Evolutionary conservation across 2,329 filamentous ascomycete genomes (phyloP).

Genomic region (Exophiala viscosa): DNA sequence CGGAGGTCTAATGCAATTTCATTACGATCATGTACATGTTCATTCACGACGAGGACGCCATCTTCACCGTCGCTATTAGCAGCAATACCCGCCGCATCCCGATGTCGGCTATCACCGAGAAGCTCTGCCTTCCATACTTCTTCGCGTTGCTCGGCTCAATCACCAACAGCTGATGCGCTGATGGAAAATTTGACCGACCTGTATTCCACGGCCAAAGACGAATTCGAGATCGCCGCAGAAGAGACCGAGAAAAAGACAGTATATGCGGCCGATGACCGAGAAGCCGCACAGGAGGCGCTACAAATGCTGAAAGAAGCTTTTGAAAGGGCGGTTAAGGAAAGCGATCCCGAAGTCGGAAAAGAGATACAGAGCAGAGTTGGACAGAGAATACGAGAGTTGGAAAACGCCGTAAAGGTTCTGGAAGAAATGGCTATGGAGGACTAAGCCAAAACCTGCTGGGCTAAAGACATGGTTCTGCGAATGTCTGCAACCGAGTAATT

Average conservation of each 20-base stretch:
- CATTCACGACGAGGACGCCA: neutral
- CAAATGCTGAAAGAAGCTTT: slow-evolving; percentile 49
- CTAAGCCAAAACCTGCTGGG: slow-evolving; percentile 1
- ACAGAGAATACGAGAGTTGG: slow-evolving; percentile 51
- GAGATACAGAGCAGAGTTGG: slow-evolving; percentile 52
- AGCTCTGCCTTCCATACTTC: slow-evolving; percentile 18
- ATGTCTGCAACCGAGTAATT: too few relatives aligned
- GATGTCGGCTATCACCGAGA: neutral
- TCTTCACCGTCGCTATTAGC: neutral
- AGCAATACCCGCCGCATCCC: neutral
- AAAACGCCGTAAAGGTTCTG: slow-evolving; percentile 49
- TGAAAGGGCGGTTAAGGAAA: slow-evolving; percentile 40
- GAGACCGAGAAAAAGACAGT: slow-evolving; percentile 51
- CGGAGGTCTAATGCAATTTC: neutral
- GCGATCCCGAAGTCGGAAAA: slow-evolving; percentile 42
- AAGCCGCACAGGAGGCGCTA: slow-evolving; percentile 52
- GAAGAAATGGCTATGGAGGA: slow-evolving; percentile 51
- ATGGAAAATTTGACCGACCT: slow-evolving; percentile 29
- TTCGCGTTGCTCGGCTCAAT: slow-evolving; percentile 9
- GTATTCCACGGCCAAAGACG: slow-evolving; percentile 30
- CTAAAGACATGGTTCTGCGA: too few relatives aligned
- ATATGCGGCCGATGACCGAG: slow-evolving; percentile 54
- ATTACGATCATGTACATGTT: neutral
- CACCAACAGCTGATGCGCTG: slow-evolving; percentile 28
- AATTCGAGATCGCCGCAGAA: slow-evolving; percentile 43